These are phyloP conservation scores for Alliaria petiolata DNA, from an alignment of 345 rosid genomes.

Conservation along the genomic window DNA sequence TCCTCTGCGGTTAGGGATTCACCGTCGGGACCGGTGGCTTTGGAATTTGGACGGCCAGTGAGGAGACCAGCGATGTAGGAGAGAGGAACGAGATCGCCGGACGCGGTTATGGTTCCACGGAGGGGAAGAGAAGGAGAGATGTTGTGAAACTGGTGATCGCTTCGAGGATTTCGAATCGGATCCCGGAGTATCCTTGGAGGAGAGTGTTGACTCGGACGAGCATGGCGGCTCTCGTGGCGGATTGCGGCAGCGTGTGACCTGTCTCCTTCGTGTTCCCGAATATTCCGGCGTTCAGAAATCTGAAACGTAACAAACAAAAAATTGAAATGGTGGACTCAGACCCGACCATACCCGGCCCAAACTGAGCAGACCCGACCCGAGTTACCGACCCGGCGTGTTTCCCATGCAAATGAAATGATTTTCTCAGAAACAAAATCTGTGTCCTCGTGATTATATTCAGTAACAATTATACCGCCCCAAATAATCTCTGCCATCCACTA, in stretches of 20 bases:
- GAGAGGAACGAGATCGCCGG: slow-evolving; percentile 76
- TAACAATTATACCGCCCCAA: slow-evolving; percentile 18
- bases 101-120: slow-evolving; percentile 67
- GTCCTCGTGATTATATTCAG: slow-evolving; percentile 11
- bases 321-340: not conserved
- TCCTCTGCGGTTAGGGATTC: slow-evolving; percentile 35
- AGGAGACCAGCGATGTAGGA: slow-evolving; percentile 64
- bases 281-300: slow-evolving; percentile 72
- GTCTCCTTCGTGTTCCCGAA: slow-evolving; percentile 58
- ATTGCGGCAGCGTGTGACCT: slow-evolving; percentile 49
- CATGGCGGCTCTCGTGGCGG: slow-evolving; percentile 76
- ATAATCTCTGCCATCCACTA: slow-evolving; percentile 16
- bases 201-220: slow-evolving; percentile 71
- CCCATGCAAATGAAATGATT: slow-evolving; percentile 29
- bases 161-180: slow-evolving; percentile 69
- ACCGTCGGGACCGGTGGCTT: slow-evolving; percentile 52
- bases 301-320: slow-evolving; percentile 9
- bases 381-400: not conserved
- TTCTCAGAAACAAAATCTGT: not conserved
- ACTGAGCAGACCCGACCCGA: not conserved
- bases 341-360: not conserved
- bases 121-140: slow-evolving; percentile 71
- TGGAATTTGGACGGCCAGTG: slow-evolving; percentile 62
- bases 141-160: slow-evolving; percentile 55
- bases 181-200: slow-evolving; percentile 69